phyloP scores from a whole-genome alignment of 805 yeast genomes.

The Ogataea dorogensis region DNA sequence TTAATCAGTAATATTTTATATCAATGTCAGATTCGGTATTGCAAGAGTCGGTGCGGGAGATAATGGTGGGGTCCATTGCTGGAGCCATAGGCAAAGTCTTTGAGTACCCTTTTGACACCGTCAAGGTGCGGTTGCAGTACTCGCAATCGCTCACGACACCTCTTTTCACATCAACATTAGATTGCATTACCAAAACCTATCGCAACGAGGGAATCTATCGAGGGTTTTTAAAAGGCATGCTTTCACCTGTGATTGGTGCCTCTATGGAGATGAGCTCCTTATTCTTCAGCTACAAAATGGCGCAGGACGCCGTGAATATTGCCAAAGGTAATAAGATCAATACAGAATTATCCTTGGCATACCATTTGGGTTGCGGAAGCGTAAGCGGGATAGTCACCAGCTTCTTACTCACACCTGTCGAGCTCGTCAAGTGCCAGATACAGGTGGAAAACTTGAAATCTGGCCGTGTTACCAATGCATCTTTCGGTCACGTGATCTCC shows the following conservation, averaged over 20 bases:
- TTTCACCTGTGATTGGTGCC: conserved; percentile 85
- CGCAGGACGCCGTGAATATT: conserved; percentile 39
- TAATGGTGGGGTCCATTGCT: conserved; percentile 53
- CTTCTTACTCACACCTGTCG: conserved; percentile 87
- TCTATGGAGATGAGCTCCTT: conserved; percentile 84
- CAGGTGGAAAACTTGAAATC: conserved; percentile 58
- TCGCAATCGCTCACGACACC: conserved; percentile 60
- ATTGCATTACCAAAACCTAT: conserved; percentile 63
- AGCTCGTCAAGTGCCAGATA: conserved; percentile 80
- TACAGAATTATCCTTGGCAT: conserved; percentile 22
- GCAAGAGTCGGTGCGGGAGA: conserved; percentile 37
- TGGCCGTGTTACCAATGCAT: conserved; percentile 21
- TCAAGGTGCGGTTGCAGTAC: conserved; percentile 77
- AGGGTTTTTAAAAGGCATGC: conserved; percentile 79
- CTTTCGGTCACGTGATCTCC: conserved; percentile 38
- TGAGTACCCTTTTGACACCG: conserved; percentile 91
- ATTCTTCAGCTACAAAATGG: conserved; percentile 61
- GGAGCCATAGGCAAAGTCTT: conserved; percentile 83
- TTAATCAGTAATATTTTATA: background rate
- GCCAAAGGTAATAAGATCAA: conserved; percentile 20
- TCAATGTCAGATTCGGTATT: conserved; percentile 12
- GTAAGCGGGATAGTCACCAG: conserved; percentile 81
- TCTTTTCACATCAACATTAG: conserved; percentile 56
- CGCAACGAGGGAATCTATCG: conserved; percentile 60
- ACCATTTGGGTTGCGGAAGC: conserved; percentile 66